Evolutionary conservation across 305 asterid genomes (phyloP).

Genomic region (Withania somnifera): DNA sequence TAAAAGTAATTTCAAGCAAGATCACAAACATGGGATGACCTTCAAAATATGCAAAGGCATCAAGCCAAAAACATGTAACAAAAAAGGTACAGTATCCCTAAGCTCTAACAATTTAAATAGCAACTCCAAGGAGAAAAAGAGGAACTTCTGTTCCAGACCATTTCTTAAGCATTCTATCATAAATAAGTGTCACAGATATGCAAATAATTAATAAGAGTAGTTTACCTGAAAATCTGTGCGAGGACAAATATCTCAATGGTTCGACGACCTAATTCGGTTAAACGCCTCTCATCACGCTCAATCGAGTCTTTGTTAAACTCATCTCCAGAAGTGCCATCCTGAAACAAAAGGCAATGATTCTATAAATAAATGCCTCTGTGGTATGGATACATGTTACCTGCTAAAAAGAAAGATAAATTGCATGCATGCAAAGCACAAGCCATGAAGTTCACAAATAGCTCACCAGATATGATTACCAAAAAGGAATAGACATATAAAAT

Average conservation of each 20-base stretch:
- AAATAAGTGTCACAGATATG: not conserved
- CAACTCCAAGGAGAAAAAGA: not conserved
- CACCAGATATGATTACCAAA: not conserved
- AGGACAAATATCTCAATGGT: constrained; percentile 81
- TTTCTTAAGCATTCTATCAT: not conserved
- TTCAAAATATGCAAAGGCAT: not conserved
- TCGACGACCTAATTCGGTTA: constrained; percentile 82
- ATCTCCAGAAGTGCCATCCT: constrained; percentile 89
- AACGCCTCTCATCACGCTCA: constrained; percentile 87
- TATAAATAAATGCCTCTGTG: not conserved
- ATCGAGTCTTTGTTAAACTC: constrained; percentile 77
- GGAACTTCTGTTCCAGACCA: not conserved
- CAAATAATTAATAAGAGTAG: not conserved
- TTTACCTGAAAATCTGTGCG: constrained; percentile 80
- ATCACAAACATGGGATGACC: not conserved
- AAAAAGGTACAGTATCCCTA: not conserved
- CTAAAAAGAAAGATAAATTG: not conserved
- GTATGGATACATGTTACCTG: not conserved
- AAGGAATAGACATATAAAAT: not conserved
- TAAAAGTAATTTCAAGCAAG: not conserved
- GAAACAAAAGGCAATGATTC: constrained; percentile 5
- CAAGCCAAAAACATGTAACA: not conserved
- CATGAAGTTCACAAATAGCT: not conserved
- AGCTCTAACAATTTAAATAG: not conserved
- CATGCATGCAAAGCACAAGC: not conserved